phyloP scores from a whole-genome alignment of 768 basidiomycete genomes.

The Clitopilus hobsonii region DNA sequence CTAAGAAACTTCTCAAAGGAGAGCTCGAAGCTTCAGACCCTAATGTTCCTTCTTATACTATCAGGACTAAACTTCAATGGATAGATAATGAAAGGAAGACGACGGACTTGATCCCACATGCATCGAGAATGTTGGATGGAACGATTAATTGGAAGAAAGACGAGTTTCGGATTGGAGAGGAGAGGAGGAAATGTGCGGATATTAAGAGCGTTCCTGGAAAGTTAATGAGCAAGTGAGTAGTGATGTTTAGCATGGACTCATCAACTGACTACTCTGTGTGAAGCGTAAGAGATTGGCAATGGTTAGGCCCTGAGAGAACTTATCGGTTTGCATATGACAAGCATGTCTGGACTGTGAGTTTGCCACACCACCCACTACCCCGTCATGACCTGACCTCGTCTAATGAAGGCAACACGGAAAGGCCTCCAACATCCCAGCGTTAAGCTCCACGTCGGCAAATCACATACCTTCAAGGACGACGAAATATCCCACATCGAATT shows the following conservation, averaged over 20 bases:
- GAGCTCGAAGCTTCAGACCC: neutral
- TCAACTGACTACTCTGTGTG: neutral
- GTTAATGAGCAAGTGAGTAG: neutral
- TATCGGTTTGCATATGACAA: neutral
- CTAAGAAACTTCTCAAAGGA: neutral
- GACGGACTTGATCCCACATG: neutral
- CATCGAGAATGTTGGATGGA: neutral
- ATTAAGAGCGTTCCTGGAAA: neutral
- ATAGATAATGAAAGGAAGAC: neutral
- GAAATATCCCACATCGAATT: neutral
- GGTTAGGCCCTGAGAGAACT: neutral
- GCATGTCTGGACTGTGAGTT: neutral
- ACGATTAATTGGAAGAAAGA: neutral
- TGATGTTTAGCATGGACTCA: neutral
- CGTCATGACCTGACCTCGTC: neutral
- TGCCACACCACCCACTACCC: neutral
- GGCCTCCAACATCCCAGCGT: neutral
- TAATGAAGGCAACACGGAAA: neutral
- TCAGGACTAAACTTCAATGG: neutral
- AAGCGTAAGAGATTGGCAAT: neutral
- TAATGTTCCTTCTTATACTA: neutral
- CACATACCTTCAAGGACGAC: neutral
- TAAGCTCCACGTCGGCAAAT: neutral
- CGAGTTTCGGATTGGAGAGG: neutral
- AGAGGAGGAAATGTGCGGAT: neutral